phyloP scores from a whole-genome alignment of 306 rosid genomes.

The Dalbergia oliveri region DNA sequence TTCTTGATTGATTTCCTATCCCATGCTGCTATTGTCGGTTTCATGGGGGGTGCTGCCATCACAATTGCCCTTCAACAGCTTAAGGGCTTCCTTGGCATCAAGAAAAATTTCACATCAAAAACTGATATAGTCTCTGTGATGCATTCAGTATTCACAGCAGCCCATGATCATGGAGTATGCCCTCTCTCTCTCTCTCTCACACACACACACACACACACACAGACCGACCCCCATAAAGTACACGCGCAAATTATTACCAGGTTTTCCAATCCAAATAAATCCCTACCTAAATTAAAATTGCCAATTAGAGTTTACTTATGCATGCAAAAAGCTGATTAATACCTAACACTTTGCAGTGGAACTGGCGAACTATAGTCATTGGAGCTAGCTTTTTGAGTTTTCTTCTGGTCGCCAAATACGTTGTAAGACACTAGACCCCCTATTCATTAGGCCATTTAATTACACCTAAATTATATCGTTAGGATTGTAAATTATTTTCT shows the following conservation, averaged over 20 bases:
- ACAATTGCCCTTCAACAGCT: slow-evolving; percentile 98
- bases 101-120: slow-evolving; percentile 68
- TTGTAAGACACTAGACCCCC: slow-evolving; percentile 66
- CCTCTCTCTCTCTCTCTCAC: slow-evolving; percentile 40
- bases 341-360: slow-evolving; percentile 78
- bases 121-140: slow-evolving; percentile 79
- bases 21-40: slow-evolving; percentile 98
- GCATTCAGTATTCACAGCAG: slow-evolving; percentile 68
- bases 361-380: slow-evolving; percentile 87
- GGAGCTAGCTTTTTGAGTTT: slow-evolving; percentile 75
- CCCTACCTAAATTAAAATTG: not conserved
- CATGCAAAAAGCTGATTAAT: slow-evolving; percentile 33
- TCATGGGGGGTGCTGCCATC: slow-evolving; percentile 99
- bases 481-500: slow-evolving; percentile 40
- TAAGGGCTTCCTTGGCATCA: slow-evolving; percentile 91
- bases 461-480: slow-evolving; percentile 7
- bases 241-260: not conserved
- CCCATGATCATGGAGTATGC: slow-evolving; percentile 79
- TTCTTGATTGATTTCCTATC: slow-evolving; percentile 96
- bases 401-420: slow-evolving; percentile 75
- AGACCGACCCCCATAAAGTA: not conserved
- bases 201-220: not conserved
- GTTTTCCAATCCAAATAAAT: not conserved
- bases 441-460: slow-evolving; percentile 5
- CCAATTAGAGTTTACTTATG: slow-evolving; percentile 15